These are phyloP conservation scores for Neofusicoccum sp. DNA, from an alignment of 2,329 filamentous ascomycete genomes.

Conservation along the genomic window DNA sequence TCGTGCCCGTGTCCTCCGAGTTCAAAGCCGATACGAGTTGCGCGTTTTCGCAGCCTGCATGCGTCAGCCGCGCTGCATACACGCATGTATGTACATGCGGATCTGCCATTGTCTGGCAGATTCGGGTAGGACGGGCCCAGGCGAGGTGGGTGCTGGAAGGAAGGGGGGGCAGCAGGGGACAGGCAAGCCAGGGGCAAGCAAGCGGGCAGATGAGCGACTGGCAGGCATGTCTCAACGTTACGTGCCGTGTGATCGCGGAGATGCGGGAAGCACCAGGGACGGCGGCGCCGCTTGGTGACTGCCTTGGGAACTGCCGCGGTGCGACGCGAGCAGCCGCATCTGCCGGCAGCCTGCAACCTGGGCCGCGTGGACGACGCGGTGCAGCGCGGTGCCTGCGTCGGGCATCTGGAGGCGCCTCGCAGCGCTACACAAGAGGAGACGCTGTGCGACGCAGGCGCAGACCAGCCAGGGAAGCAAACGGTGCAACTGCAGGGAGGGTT, in stretches of 20 bases:
- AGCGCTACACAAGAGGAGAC: background rate
- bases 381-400: too few species aligned
- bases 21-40: slow-evolving; percentile 54
- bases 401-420: background rate
- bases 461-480: background rate
- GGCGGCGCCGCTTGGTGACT: background rate
- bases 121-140: background rate
- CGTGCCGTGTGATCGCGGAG: background rate
- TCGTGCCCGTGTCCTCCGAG: slow-evolving; percentile 53
- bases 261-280: background rate
- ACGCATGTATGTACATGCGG: too few species aligned
- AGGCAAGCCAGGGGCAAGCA: background rate
- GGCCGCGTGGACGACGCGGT: too few species aligned
- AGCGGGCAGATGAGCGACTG: background rate
- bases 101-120: too few species aligned
- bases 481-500: slow-evolving; percentile 7
- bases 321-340: too few species aligned
- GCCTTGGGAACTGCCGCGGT: too few species aligned
- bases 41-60: slow-evolving; percentile 50
- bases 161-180: background rate
- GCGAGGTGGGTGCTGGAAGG: background rate
- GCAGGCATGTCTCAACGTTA: background rate
- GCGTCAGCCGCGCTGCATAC: background rate
- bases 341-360: too few species aligned
- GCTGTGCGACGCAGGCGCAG: too few species aligned